phyloP scores from a whole-genome alignment of 106 monocot species.

The Acorus calamus region DNA sequence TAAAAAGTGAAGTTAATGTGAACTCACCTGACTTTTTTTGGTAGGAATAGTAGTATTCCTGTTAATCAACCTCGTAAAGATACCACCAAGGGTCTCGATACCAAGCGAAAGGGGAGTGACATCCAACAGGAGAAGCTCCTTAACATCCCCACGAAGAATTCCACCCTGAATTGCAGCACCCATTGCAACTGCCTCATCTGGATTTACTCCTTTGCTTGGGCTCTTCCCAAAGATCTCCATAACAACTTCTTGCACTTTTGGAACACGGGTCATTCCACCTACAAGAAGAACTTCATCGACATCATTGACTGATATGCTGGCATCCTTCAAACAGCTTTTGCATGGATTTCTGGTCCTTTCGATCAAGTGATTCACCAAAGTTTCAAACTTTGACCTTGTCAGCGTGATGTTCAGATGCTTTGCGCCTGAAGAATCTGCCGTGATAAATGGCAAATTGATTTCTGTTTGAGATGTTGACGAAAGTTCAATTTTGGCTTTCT shows the following conservation, averaged over 20 bases:
- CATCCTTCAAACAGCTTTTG: constrained; percentile 53
- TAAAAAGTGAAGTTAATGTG: too few species aligned
- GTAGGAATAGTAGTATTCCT: constrained; percentile 20
- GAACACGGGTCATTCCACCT: constrained; percentile 61
- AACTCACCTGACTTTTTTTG: constrained; percentile 13
- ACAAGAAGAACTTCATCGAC: constrained; percentile 65
- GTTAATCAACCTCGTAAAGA: constrained; percentile 20
- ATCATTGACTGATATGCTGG: constrained; percentile 29
- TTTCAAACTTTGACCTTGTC: constrained; percentile 51
- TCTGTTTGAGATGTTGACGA: constrained; percentile 37
- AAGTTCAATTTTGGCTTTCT: constrained; percentile 42
- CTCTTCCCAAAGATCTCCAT: constrained; percentile 12
- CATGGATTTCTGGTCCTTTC: constrained; percentile 38
- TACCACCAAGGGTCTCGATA: constrained; percentile 19
- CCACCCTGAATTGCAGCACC: constrained; percentile 18
- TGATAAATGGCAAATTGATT: constrained; percentile 49
- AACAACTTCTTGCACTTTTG: constrained; percentile 28
- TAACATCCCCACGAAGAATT: constrained; percentile 14
- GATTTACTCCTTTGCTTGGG: constrained; percentile 17
- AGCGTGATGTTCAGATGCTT: constrained; percentile 47
- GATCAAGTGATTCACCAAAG: constrained; percentile 34
- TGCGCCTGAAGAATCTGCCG: constrained; percentile 47
- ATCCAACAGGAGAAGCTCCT: constrained; percentile 13
- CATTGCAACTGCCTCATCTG: constrained; percentile 18
- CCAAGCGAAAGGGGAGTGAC: constrained; percentile 21